Evolutionary conservation across 1,284 basidiomycete genomes (phyloP).

Genomic region (Ganoderma boninense): DNA sequence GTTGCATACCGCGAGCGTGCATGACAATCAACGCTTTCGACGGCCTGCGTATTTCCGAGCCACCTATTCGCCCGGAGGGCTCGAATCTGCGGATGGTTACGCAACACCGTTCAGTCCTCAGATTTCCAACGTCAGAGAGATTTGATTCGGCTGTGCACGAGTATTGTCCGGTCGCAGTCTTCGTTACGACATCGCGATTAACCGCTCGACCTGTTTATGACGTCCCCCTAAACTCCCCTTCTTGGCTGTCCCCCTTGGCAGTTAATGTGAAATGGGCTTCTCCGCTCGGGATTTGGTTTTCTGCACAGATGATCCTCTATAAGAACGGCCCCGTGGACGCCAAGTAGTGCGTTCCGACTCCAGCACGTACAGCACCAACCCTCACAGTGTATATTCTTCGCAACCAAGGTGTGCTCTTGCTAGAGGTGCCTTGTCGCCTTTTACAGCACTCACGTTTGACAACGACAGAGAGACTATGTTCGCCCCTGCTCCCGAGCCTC

Average conservation of each 20-base stretch:
- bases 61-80: background rate
- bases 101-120: background rate
- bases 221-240: background rate
- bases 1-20: background rate
- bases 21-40: background rate
- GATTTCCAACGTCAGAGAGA: background rate
- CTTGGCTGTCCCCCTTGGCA: background rate
- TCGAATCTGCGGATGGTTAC: background rate
- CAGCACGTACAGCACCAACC: background rate
- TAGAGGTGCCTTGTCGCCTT: background rate
- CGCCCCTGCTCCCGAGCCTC: conserved; percentile 14
- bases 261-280: background rate
- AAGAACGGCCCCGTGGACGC: background rate
- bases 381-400: background rate
- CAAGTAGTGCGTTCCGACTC: background rate
- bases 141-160: background rate
- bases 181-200: background rate
- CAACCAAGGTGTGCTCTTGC: background rate
- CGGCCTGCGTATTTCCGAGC: background rate
- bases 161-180: background rate
- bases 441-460: background rate
- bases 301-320: background rate
- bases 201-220: background rate
- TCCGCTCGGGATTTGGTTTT: background rate
- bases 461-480: background rate